phyloP scores from a whole-genome alignment of 1,284 basidiomycete genomes.

The Leucoagaricus sp. region DNA sequence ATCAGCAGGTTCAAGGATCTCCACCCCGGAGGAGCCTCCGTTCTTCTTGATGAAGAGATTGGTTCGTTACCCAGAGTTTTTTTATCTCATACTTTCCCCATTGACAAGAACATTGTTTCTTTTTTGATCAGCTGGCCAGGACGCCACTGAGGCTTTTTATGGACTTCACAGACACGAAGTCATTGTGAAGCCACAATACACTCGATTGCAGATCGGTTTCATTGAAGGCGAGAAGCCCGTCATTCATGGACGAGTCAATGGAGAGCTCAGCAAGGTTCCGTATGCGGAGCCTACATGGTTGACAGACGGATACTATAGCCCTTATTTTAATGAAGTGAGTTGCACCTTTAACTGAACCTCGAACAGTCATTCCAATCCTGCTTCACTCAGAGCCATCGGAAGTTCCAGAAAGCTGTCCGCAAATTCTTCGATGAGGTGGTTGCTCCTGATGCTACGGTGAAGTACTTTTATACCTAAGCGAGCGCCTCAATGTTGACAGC shows the following conservation, averaged over 20 bases:
- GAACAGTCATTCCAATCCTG: neutral
- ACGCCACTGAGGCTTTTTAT: slow-evolving; percentile 86
- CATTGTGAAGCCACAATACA: slow-evolving; percentile 73
- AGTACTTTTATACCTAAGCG: neutral
- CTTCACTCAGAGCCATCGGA: slow-evolving; percentile 45
- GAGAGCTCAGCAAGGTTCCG: slow-evolving; percentile 71
- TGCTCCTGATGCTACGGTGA: slow-evolving; percentile 31
- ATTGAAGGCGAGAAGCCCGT: slow-evolving; percentile 67
- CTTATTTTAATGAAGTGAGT: slow-evolving; percentile 68
- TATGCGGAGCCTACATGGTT: slow-evolving; percentile 87
- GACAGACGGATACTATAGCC: slow-evolving; percentile 60
- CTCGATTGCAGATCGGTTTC: slow-evolving; percentile 68
- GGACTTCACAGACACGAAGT: slow-evolving; percentile 82
- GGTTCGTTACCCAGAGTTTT: slow-evolving; percentile 48
- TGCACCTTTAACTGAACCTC: neutral
- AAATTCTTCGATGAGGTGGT: slow-evolving; percentile 38
- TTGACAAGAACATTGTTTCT: no score
- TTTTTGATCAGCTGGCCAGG: slow-evolving; percentile 66
- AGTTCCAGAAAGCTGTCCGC: slow-evolving; percentile 53
- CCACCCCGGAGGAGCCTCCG: slow-evolving; percentile 81
- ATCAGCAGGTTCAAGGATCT: slow-evolving; percentile 74
- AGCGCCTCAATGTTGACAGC: neutral
- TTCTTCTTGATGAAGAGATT: slow-evolving; percentile 72
- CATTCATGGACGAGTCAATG: slow-evolving; percentile 53
- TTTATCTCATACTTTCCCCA: neutral